phyloP scores from a whole-genome alignment of 495 filamentous ascomycete genomes.

The Lophium mytilinum region DNA sequence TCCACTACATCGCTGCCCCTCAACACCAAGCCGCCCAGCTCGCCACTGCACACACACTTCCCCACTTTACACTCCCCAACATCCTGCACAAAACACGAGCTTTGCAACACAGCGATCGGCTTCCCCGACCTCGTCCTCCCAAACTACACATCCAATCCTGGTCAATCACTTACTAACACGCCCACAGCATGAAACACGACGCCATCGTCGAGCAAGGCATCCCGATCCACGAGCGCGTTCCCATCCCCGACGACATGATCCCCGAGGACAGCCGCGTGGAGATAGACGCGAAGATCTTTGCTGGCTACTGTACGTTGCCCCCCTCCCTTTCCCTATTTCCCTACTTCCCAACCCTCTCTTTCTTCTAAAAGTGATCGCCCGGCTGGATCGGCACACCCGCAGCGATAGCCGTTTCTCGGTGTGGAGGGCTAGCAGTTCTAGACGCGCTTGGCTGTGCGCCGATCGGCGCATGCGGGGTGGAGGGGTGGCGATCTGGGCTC shows the following conservation, averaged over 20 bases:
- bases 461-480: too few relatives aligned
- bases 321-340: neutral
- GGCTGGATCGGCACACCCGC: too few relatives aligned
- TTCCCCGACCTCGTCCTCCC: neutral
- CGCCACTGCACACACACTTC: neutral
- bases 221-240: conserved; percentile 84
- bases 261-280: conserved; percentile 92
- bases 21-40: neutral
- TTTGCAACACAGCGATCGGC: too few relatives aligned
- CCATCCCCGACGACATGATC: conserved; percentile 90
- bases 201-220: conserved; percentile 96
- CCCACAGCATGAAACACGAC: conserved; percentile 87
- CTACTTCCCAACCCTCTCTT: neutral
- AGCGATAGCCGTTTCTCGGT: too few relatives aligned
- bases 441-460: too few relatives aligned
- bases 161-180: conserved; percentile 3
- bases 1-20: neutral
- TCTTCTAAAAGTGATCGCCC: too few relatives aligned
- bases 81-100: too few relatives aligned
- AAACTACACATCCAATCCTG: neutral
- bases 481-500: too few relatives aligned
- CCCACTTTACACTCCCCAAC: too few relatives aligned
- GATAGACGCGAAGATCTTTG: conserved; percentile 97
- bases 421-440: too few relatives aligned
- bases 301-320: conserved; percentile 58